Conservation (phyloP, 129 eudicot species). For the Flaveria bidentis region DNA sequence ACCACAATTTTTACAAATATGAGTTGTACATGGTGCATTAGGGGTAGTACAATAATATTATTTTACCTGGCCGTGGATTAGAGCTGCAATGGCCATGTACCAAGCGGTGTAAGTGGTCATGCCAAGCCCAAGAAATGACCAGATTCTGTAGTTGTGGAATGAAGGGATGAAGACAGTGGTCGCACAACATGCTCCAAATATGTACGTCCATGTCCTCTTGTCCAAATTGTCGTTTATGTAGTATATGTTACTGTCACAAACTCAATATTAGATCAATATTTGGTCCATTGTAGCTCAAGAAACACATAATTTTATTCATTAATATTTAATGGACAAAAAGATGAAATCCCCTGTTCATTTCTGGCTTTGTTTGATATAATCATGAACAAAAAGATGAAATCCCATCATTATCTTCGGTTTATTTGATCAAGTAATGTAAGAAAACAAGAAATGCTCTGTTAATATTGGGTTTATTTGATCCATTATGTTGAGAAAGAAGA, state of each 20-base stretch:
- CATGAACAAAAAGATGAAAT: too few relatives aligned
- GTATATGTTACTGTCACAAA: conserved; percentile 72
- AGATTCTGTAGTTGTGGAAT: conserved; percentile 91
- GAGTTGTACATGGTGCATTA: too few relatives aligned
- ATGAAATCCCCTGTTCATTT: too few relatives aligned
- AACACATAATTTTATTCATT: not conserved
- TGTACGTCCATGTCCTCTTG: conserved; percentile 99
- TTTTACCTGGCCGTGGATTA: conserved; percentile 84
- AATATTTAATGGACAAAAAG: too few relatives aligned
- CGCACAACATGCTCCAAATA: conserved; percentile 99
- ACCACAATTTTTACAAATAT: not conserved
- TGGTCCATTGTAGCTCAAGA: not conserved
- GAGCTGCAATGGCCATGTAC: conserved; percentile 81
- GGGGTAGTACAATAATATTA: too few relatives aligned
- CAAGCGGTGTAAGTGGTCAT: conserved; percentile 99
- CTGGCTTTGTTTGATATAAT: too few relatives aligned
- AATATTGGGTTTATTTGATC: too few relatives aligned
- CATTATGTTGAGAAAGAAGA: too few relatives aligned
- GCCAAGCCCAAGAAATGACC: conserved; percentile 96
- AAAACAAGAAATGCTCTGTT: too few relatives aligned
- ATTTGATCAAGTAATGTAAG: too few relatives aligned
- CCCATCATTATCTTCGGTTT: too few relatives aligned
- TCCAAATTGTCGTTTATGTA: conserved; percentile 91
- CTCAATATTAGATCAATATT: not conserved
- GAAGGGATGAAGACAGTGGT: conserved; percentile 97